Base-by-base conservation (phyloP, 768 basidiomycete species). In the Trametes elegans region DNA sequence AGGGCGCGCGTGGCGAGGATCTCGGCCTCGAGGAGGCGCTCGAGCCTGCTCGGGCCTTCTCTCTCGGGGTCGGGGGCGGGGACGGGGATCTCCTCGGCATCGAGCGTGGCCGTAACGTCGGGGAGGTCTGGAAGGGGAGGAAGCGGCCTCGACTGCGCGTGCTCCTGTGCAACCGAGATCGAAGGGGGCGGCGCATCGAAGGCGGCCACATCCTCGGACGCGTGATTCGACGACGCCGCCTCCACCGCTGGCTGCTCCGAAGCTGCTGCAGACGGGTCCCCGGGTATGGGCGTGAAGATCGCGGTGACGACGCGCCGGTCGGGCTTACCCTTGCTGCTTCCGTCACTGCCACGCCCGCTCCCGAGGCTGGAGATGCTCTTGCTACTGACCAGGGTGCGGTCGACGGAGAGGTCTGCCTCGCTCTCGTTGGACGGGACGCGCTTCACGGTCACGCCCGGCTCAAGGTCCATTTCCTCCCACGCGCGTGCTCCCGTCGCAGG, bases 381-480 rank as follows among this genome's bases (percentile, higher is more conserved):
- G n/a, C 23, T 44, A 18, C 60, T 57, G 34, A 42, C 38, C 9
- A 56, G 34, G 14, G 50, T 51, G 16, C 57, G 42, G 19, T 36
- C 26, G n/a, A 34, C 26, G 21, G 49, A 47, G 40, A 36, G 7
- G 45, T 53, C 42, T 14, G 45, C 38, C 10, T 39, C 31, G 29
- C 55, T 49, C 24, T 49, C 62, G 46, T 52, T 41, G 14, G 58
- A 60, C 11, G 59, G 56, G 27, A 69, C 29, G 27, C 63, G 67
- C 57, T 71, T 73, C 26, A 72, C 65, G n/a, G 73, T 74, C 9
- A 61, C 62, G 1, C 71, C 70, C 11, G 61, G 58, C 4, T 49
- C 62, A 19, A 62, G n/a, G 50, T 71, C 66, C 39, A 68, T 58
- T 26, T 69, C 70, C 59, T 74, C 73, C 73, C 73, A 74, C 3